phyloP scores from a whole-genome alignment of 129 eudicot species.

The Calendula officinalis region DNA sequence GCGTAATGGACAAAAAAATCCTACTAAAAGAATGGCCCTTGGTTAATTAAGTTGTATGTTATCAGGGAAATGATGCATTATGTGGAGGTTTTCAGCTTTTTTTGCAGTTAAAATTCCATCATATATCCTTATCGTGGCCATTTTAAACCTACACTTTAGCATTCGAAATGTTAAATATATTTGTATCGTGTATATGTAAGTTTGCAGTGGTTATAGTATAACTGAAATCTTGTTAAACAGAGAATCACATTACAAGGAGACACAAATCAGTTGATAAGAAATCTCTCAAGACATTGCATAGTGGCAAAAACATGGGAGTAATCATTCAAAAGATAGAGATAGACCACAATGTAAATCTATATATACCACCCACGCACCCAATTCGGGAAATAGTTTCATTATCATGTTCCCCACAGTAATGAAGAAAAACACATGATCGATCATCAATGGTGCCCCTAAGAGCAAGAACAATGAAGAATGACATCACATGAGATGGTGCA shows the following conservation, averaged over 20 bases:
- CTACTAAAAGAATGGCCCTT: neutral
- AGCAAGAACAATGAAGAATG: slow-evolving; percentile 4
- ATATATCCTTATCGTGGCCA: neutral
- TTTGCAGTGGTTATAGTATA: neutral
- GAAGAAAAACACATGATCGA: slow-evolving; percentile 17
- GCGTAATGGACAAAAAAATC: neutral
- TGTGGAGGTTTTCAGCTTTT: slow-evolving; percentile 4
- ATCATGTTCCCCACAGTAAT: slow-evolving; percentile 29
- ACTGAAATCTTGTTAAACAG: slow-evolving; percentile 1
- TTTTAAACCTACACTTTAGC: neutral
- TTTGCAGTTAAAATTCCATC: neutral
- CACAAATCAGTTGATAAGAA: slow-evolving; percentile 3
- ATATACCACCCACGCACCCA: neutral
- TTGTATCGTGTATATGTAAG: neutral
- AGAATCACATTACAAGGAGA: neutral
- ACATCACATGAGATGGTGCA: slow-evolving; percentile 16
- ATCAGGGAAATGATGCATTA: neutral
- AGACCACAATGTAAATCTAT: neutral
- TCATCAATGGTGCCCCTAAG: slow-evolving; percentile 15
- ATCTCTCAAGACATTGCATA: neutral
- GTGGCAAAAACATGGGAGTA: slow-evolving; percentile 23
- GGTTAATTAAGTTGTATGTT: neutral
- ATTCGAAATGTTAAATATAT: neutral
- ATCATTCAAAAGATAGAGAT: slow-evolving; percentile 10
- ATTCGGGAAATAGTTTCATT: slow-evolving; percentile 28